phyloP scores from a whole-genome alignment of 495 filamentous ascomycete species.

The Penicillium herquei region DNA sequence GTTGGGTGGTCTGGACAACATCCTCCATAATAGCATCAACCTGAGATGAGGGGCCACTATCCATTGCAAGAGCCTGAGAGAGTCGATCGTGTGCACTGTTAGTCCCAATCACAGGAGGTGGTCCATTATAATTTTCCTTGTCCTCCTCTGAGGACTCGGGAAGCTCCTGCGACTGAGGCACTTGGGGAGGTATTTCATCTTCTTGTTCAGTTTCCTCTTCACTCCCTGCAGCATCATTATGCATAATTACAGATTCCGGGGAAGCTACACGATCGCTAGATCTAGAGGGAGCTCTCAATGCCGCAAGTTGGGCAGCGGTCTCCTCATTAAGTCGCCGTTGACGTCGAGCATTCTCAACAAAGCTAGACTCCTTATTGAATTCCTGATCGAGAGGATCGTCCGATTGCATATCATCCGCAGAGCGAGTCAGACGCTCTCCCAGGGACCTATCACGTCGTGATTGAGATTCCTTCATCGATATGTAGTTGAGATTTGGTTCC shows the following conservation, averaged over 20 bases:
- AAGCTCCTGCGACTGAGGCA: slow-evolving; percentile 27
- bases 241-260: slow-evolving; percentile 3
- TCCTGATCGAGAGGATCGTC: slow-evolving; percentile 46
- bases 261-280: slow-evolving; percentile 15
- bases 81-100: slow-evolving; percentile 39
- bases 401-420: slow-evolving; percentile 35
- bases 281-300: slow-evolving; percentile 36
- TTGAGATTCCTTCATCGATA: slow-evolving; percentile 54
- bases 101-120: slow-evolving; percentile 25
- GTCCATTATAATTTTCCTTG: slow-evolving; percentile 48
- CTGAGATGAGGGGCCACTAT: slow-evolving; percentile 18
- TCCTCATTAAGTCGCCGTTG: slow-evolving; percentile 38
- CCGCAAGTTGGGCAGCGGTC: slow-evolving; percentile 38
- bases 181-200: slow-evolving; percentile 31
- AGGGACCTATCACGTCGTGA: slow-evolving; percentile 30
- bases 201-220: slow-evolving; percentile 49
- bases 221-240: slow-evolving; percentile 24
- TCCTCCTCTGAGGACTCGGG: slow-evolving; percentile 43
- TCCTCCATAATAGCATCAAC: slow-evolving; percentile 3
- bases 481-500: slow-evolving; percentile 47
- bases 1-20: not conserved
- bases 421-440: slow-evolving; percentile 41
- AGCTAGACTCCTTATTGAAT: slow-evolving; percentile 46
- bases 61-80: slow-evolving; percentile 40
- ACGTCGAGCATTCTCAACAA: slow-evolving; percentile 38